phyloP scores from a whole-genome alignment of 495 filamentous ascomycete species.

The Clohesyomyces aquaticus region DNA sequence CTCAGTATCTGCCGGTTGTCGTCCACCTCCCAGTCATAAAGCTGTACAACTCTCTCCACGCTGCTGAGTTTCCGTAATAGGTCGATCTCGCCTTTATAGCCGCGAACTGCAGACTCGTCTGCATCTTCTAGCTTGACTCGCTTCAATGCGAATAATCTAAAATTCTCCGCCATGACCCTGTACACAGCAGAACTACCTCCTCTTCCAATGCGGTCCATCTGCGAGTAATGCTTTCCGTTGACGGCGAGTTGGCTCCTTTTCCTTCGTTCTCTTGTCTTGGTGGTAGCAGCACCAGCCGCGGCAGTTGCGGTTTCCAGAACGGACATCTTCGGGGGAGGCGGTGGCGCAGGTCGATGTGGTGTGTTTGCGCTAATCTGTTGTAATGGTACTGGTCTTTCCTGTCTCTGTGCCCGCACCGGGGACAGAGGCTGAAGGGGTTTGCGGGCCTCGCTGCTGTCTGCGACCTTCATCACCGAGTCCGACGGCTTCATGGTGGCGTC shows the following conservation, averaged over 20 bases:
- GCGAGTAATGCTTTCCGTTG: conserved; percentile 87
- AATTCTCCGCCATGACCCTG: conserved; percentile 95
- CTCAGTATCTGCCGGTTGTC: conserved; percentile 81
- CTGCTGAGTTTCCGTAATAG: conserved; percentile 78
- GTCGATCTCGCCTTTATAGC: conserved; percentile 97
- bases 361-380: conserved; percentile 78
- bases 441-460: conserved; percentile 21
- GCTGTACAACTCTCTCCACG: conserved; percentile 82
- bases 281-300: conserved; percentile 75
- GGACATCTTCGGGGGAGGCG: conserved; percentile 91
- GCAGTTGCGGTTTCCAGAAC: conserved; percentile 89
- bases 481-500: conserved; percentile 22
- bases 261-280: conserved; percentile 65
- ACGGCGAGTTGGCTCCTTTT: conserved; percentile 80
- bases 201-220: conserved; percentile 85
- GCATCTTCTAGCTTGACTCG: conserved; percentile 86
- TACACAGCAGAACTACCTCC: conserved; percentile 94
- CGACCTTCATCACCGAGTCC: conserved; percentile 28
- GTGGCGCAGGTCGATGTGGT: conserved; percentile 72
- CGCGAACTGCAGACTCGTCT: conserved; percentile 79
- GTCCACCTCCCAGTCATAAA: conserved; percentile 94
- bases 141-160: conserved; percentile 91
- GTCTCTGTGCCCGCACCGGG: conserved; percentile 57
- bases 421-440: conserved; percentile 40
- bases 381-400: conserved; percentile 57